Evolutionary conservation across 176 grass and related monocot genomes (phyloP).

Genomic region (Carex scoparia): DNA sequence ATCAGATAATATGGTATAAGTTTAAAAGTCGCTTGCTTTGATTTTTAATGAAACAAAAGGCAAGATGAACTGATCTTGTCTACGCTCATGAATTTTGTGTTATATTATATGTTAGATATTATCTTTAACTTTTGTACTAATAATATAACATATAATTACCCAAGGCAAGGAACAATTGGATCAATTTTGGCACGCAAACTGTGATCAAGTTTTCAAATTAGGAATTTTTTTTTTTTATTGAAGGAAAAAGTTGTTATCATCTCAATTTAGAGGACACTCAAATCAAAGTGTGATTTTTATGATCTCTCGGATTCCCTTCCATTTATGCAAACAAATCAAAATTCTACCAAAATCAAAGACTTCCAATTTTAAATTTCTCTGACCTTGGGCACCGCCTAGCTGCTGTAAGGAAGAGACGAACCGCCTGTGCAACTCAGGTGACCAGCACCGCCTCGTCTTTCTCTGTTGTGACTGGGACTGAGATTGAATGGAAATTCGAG

Average conservation of each 20-base stretch:
- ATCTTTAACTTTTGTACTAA: too few species aligned
- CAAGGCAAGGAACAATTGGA: not conserved
- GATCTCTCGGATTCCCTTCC: not conserved
- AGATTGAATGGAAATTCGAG: constrained; percentile 13
- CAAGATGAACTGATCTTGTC: too few species aligned
- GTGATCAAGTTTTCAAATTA: not conserved
- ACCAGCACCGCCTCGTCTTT: constrained; percentile 84
- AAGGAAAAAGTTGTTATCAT: not conserved
- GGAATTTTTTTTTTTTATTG: not conserved
- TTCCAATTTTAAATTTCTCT: not conserved
- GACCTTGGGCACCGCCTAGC: constrained; percentile 69
- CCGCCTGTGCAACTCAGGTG: constrained; percentile 69
- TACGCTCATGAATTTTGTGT: too few species aligned
- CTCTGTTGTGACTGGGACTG: constrained; percentile 37
- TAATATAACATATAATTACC: too few species aligned
- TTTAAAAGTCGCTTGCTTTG: too few species aligned
- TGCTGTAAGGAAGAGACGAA: constrained; percentile 74
- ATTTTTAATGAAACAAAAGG: too few species aligned
- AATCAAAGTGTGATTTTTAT: not conserved
- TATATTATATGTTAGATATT: too few species aligned
- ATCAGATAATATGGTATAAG: too few species aligned
- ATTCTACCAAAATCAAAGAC: not conserved
- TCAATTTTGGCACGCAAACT: not conserved
- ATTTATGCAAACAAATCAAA: not conserved
- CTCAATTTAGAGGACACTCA: constrained; percentile 11